phyloP scores from a whole-genome alignment of 345 rosid species.

The Populus davidiana region DNA sequence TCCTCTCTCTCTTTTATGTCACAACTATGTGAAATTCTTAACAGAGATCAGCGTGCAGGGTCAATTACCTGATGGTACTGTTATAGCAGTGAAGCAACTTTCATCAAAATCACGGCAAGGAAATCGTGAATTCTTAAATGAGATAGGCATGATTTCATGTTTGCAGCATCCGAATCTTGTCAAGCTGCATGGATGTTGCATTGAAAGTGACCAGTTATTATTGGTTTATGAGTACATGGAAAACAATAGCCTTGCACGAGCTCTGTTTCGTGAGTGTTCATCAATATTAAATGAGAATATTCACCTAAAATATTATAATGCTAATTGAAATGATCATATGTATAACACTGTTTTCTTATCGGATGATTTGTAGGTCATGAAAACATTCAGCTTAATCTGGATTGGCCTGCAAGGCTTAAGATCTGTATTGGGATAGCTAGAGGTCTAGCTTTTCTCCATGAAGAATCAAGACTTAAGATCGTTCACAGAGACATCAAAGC shows the following conservation, averaged over 20 bases:
- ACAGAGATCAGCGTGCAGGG: slow-evolving; percentile 34
- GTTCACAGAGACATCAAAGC: slow-evolving; percentile 38
- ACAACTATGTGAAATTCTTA: not conserved
- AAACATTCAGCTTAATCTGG: slow-evolving; percentile 16
- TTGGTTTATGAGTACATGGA: slow-evolving; percentile 55
- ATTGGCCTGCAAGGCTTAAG: slow-evolving; percentile 30
- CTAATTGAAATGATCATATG: not conserved
- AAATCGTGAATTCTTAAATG: slow-evolving; percentile 53
- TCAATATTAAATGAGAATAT: not conserved
- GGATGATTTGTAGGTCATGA: slow-evolving; percentile 13
- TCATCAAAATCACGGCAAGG: slow-evolving; percentile 58
- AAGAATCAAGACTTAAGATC: slow-evolving; percentile 34
- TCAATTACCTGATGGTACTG: slow-evolving; percentile 42
- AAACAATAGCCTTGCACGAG: slow-evolving; percentile 53
- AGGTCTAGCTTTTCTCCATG: slow-evolving; percentile 38
- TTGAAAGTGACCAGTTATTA: slow-evolving; percentile 54
- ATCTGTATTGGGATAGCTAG: slow-evolving; percentile 34
- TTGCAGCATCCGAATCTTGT: slow-evolving; percentile 59
- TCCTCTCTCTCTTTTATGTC: not conserved
- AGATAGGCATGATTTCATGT: slow-evolving; percentile 61
- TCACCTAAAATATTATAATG: not conserved
- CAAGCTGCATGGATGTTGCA: slow-evolving; percentile 51
- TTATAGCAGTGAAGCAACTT: slow-evolving; percentile 53
- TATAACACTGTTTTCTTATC: not conserved
- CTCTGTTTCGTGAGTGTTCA: slow-evolving; percentile 39